Percentiles rank a stretch among this genome's conserved stretches.
phyloP scores from a whole-genome alignment of 2,329 filamentous ascomycete genomes.

The Ampelomyces quisqualis region DNA sequence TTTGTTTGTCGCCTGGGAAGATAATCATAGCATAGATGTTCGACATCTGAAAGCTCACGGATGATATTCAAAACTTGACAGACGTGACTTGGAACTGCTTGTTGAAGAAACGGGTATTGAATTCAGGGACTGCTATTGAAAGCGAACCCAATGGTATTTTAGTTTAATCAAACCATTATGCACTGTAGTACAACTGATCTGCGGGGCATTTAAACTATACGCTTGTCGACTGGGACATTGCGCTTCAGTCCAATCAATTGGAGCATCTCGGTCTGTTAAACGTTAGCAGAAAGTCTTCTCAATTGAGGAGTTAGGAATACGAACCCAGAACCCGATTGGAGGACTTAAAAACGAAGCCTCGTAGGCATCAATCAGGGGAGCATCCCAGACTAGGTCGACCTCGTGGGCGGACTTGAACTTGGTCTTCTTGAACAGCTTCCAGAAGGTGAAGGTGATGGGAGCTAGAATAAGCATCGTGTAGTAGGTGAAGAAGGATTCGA shows the following conservation, averaged over 20 bases:
- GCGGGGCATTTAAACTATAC: conserved; percentile 19
- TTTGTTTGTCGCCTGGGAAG: background rate
- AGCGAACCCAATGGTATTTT: background rate
- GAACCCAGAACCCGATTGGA: conserved; percentile 29
- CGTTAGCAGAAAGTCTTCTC: conserved; percentile 13
- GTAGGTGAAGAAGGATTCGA: conserved; percentile 55
- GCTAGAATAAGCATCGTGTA: conserved; percentile 57
- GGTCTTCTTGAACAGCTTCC: conserved; percentile 65
- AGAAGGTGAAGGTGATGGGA: conserved; percentile 56
- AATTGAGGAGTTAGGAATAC: background rate
- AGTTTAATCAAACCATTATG: conserved; percentile 16
- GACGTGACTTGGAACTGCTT: too few species aligned
- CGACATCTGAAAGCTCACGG: too few species aligned
- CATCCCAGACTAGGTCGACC: conserved; percentile 48
- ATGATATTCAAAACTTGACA: too few species aligned
- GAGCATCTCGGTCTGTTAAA: conserved; percentile 37
- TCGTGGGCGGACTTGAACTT: conserved; percentile 54
- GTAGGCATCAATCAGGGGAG: conserved; percentile 44
- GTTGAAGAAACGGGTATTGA: conserved; percentile 16
- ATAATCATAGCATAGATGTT: too few species aligned
- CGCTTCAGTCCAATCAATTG: conserved; percentile 38
- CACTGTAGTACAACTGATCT: conserved; percentile 2
- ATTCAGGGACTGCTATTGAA: conserved; percentile 7
- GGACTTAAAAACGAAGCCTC: conserved; percentile 46
- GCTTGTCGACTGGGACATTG: conserved; percentile 32